phyloP scores from a whole-genome alignment of 371 early-diverging fungal genomes.

The Mortierella sp. region DNA sequence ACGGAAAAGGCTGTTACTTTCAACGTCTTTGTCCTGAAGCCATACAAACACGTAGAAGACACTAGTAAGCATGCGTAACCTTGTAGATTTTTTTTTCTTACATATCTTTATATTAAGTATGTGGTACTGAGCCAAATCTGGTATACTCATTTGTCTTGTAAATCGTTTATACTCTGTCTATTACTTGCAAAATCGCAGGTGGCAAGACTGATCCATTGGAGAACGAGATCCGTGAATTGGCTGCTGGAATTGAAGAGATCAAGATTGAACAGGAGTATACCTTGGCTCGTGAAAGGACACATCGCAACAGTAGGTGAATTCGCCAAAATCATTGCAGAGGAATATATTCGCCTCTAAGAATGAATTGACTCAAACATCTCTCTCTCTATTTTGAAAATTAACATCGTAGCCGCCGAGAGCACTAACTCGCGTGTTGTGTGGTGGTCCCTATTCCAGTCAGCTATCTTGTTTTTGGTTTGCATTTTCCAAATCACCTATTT shows the following conservation, averaged over 20 bases:
- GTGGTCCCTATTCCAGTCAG: constrained; percentile 82
- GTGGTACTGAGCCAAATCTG: too few relatives aligned
- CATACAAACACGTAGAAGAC: constrained; percentile 18
- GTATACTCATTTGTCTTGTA: too few relatives aligned
- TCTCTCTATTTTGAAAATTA: background rate
- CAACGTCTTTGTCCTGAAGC: constrained; percentile 58
- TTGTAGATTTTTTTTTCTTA: background rate
- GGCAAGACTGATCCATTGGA: constrained; percentile 72
- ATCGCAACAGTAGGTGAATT: constrained; percentile 75
- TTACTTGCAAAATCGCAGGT: constrained; percentile 8
- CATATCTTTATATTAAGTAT: too few relatives aligned
- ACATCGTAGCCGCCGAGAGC: constrained; percentile 75
- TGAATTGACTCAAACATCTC: too few relatives aligned
- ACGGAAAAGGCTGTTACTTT: constrained; percentile 69
- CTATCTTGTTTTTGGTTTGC: constrained; percentile 72
- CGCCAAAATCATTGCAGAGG: background rate
- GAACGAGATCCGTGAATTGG: constrained; percentile 75
- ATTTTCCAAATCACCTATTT: constrained; percentile 80
- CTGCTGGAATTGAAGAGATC: constrained; percentile 73
- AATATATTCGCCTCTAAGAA: background rate
- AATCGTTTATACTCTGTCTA: background rate
- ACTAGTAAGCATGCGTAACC: constrained; percentile 10
- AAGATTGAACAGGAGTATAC: constrained; percentile 84
- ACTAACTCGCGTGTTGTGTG: constrained; percentile 82
- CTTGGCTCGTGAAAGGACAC: constrained; percentile 74